Base-by-base conservation (phyloP, 179 eudicot species). In the Camellia oleifera region DNA sequence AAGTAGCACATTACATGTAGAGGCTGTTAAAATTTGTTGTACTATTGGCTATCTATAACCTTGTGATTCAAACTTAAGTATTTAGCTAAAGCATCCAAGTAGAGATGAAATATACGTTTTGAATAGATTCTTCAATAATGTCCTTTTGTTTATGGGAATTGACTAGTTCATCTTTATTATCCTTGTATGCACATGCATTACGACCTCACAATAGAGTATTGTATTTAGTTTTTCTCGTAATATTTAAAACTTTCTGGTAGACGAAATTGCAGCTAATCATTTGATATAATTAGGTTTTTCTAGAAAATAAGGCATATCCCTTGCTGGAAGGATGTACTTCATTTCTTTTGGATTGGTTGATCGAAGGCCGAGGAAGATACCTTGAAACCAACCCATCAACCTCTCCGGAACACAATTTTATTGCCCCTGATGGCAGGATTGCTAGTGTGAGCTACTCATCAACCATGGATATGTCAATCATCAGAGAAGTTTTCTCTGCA, bases 371-470 rank as follows among this genome's bases (percentile, higher is more conserved):
- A 45, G 90, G 88, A 63, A 92, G 89, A 20, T 88, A 64, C 83
- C 88, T 93, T 42, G 92, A 89, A 81, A 93, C 94, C 5, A 95
- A 95, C 85, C 98, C 98, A n/a, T 95, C 98, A 80, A 95, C 98
- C 4, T 95, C 98, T 44, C 99, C 99, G 0, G 99, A 95, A 81
- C 99, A 95, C 83, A 78, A 63, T 48, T 95, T 95, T 83, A 88
- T 83, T 73, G 90, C 97, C 75, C 97, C 97, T 7, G 91, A 88
- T 86, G 93, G 99, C n/a, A 86, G 92, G 81, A 87, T 86, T 15
- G 98, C 99, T 18, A 89, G 97, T 83, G 97, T 95, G 75, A 95
- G 99, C 86, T 90, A 94, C 82, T 93, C 98, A 58, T 83, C 99
- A 48, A 92, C 99, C 75, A 95, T 94, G 99, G 99, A 95, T 82